phyloP scores from a whole-genome alignment of 78 protist species.

The Diacronema lutheri region DNA sequence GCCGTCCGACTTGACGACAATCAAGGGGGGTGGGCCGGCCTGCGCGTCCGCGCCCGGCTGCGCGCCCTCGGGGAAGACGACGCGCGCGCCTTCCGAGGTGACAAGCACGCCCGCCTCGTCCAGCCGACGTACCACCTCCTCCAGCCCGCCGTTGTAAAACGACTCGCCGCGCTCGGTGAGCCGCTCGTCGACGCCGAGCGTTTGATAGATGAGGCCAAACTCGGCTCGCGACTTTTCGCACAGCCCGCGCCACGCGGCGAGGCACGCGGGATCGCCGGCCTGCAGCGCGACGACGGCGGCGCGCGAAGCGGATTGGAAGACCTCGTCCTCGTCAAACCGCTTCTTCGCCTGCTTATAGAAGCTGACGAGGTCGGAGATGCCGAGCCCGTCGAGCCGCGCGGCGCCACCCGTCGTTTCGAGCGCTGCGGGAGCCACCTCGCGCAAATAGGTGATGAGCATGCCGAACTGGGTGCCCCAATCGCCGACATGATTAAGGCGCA shows the following conservation, averaged over 20 bases:
- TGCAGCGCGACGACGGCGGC: constrained; percentile 61
- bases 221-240: constrained; percentile 73
- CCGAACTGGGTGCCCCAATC: constrained; percentile 97
- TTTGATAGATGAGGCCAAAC: constrained; percentile 39
- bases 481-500: constrained; percentile 90
- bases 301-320: constrained; percentile 54
- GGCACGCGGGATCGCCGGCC: constrained; percentile 47
- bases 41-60: background rate
- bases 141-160: background rate
- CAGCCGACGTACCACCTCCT: background rate
- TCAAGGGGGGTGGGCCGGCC: constrained; percentile 54
- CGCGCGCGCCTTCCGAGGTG: background rate
- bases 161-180: constrained; percentile 24
- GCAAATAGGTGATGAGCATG: constrained; percentile 71
- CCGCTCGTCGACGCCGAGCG: constrained; percentile 8
- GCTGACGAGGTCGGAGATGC: constrained; percentile 40
- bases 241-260: constrained; percentile 69
- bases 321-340: constrained; percentile 71
- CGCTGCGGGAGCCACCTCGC: background rate
- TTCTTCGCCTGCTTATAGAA: constrained; percentile 55
- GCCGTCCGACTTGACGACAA: constrained; percentile 84
- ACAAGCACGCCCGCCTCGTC: background rate
- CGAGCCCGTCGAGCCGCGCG: background rate
- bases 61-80: constrained; percentile 32
- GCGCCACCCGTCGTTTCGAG: background rate